Evolutionary conservation across 176 grass and related monocot genomes (phyloP), one percentile per base, ranked within the genome.

Genomic region (Stipa capillata): DNA sequence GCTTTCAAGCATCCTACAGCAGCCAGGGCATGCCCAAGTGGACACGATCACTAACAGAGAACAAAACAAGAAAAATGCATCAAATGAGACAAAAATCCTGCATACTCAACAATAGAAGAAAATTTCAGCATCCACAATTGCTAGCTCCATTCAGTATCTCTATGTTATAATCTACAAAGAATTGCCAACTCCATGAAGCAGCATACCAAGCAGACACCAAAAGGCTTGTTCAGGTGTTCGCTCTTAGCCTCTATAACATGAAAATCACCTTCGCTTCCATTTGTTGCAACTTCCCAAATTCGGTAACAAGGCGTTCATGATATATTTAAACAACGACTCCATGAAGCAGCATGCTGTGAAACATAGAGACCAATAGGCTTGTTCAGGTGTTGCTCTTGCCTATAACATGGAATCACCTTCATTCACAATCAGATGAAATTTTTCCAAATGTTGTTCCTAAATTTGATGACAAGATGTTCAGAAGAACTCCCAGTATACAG

Each of bases 101-200:
- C 48, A 63, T 67, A 35, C 53, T 61, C 37, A 78, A 76, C 66
- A 66, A 56, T 17, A n/a, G 53, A 77, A 25, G 52, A 72, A n/a
- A 40, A 42, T 17, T 35, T 42, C 52, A 64, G 57, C n/a, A n/a
- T n/a, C n/a, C 7, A 10, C 35, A 77, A 6, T 42, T 79, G 47
- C 13, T 43, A 64, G 21, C 36, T 66, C 49, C 37, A 21, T 35
- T 68, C 50, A 58, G 28, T 20, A 53, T 45, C 24, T 32, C 70
- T 24, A 13, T 37, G 72, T 17, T 41, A 17, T 36, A 53, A n/a
- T n/a, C n/a, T n/a, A n/a, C n/a, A n/a, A n/a, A 45, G n/a, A 61
- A 32, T 61, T 2, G 3, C 39, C 39, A 60, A 42, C 56, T 60
- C 39, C 17, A 13, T 41, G 21, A 74, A 56, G 14, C 34, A 41